Base-by-base conservation (phyloP, 768 basidiomycete genomes). In the Leccinum ochraceum region DNA sequence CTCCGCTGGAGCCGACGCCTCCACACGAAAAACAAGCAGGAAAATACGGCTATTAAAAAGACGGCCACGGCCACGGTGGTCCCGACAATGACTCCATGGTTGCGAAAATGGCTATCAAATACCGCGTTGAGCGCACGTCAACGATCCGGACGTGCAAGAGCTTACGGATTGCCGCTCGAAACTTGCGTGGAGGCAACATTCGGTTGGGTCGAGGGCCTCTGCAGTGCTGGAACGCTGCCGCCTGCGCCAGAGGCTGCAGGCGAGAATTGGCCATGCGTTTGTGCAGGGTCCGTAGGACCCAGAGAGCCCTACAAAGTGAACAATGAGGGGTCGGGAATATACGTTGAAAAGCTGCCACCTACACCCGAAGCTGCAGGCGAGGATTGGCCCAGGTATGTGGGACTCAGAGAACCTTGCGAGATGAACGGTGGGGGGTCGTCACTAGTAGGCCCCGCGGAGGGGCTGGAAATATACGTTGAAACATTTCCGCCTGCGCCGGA, bases 21-120 rank as follows among this genome's bases (percentile, higher is more conserved):
- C 59, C 66, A 66, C 26, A 57, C 50, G 78, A 73, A 48, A 77
- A 68, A 68, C 81, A 79, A 24, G 10, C 80, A 80, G 7, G 80
- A 71, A 9, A 79, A 63, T 24, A 86, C 61, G 0, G 77, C 79
- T 1, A 82, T 79, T 6, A 80, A 76, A 37, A 81, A 73, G 20
- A 93, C 67, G 10, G 86, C 90, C 44, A 88, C 80, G 17, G 79
- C 85, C 7, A 88, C 78, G 70, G 92, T 92, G 24, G 86, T 83
- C 7, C 88, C 90, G 2, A 86, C 85, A 3, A 91, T 86, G 14
- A 86, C 86, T 1, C 86, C 85, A 36, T 78, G 84, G 68, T 92
- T 86, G 51, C 77, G 74, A 64, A 90, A 83, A 74, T 92, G 87
- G 11, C 85, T 86, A 59, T n/a, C 9, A 48, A 42, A 64, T 50